Conservation (phyloP, 1,139 yeast species). For the Suhomyces coccinellae region DNA sequence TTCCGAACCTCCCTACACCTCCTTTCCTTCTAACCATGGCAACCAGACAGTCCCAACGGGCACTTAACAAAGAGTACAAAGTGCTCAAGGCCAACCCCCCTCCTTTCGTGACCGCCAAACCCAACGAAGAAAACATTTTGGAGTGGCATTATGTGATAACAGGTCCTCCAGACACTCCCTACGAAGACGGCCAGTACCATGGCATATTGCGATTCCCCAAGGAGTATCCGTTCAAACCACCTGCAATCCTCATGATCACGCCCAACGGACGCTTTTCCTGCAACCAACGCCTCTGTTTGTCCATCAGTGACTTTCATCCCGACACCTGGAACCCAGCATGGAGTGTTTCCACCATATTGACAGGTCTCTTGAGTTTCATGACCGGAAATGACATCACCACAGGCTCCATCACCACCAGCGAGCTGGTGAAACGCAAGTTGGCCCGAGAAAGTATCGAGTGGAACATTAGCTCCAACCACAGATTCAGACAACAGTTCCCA, state of each 20-base stretch:
- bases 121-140: constrained; percentile 56
- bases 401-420: constrained; percentile 41
- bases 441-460: constrained; percentile 60
- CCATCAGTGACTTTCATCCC: constrained; percentile 92
- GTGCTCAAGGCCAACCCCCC: constrained; percentile 73
- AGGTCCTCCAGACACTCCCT: constrained; percentile 89
- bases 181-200: constrained; percentile 84
- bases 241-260: constrained; percentile 84
- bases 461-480: constrained; percentile 56
- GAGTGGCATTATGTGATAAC: constrained; percentile 77
- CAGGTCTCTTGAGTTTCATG: constrained; percentile 87
- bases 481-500: constrained; percentile 67
- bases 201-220: constrained; percentile 82
- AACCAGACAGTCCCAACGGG: constrained; percentile 50
- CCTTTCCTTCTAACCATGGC: constrained; percentile 32
- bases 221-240: constrained; percentile 92
- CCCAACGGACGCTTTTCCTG: constrained; percentile 83
- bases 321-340: constrained; percentile 95
- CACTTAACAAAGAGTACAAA: constrained; percentile 78
- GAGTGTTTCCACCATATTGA: constrained; percentile 85
- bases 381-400: constrained; percentile 50
- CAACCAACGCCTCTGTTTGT: constrained; percentile 76
- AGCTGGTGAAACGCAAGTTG: constrained; percentile 36
- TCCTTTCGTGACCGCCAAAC: constrained; percentile 79
- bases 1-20: constrained; percentile 1